A percentile compares a stretch with the other conserved stretches of the same genome.
Evolutionary conservation across 176 grass and related monocot species (phyloP).

Genomic region (Tillandsia fasciculata): DNA sequence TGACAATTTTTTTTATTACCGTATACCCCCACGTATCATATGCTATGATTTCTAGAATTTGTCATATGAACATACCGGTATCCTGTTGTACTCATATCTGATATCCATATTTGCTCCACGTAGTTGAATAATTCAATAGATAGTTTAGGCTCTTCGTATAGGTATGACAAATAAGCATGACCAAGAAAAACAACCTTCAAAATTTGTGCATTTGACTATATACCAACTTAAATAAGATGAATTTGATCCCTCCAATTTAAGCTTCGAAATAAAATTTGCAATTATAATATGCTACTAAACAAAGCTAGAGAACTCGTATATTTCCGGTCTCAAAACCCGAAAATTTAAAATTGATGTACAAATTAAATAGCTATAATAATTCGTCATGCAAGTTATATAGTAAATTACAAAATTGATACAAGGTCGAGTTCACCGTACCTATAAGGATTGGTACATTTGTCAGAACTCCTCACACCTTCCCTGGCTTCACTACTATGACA

Average conservation of each 20-base stretch:
- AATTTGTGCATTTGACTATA: too few relatives aligned
- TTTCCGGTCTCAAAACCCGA: background rate
- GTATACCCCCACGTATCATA: too few relatives aligned
- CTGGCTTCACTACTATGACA: conserved; percentile 43
- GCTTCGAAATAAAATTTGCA: background rate
- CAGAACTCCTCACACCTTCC: conserved; percentile 23
- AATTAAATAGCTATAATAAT: background rate
- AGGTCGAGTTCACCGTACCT: conserved; percentile 22
- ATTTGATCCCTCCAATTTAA: background rate
- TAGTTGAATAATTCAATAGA: too few relatives aligned
- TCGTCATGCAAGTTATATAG: background rate
- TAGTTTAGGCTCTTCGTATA: too few relatives aligned
- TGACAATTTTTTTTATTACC: too few relatives aligned
- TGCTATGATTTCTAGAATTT: too few relatives aligned
- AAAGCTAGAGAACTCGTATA: background rate
- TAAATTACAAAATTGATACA: background rate
- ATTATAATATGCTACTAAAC: background rate
- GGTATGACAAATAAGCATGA: too few relatives aligned
- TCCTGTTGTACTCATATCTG: too few relatives aligned
- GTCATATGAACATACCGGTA: too few relatives aligned
- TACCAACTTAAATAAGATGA: background rate
- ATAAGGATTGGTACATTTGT: conserved; percentile 33
- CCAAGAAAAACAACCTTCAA: too few relatives aligned
- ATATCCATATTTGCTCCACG: too few relatives aligned
- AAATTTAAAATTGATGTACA: background rate